Evolutionary conservation across 352 stramenopile genomes (phyloP), one percentile per base, ranked within the genome.

Genomic region (Aphanomyces cochlioides): DNA sequence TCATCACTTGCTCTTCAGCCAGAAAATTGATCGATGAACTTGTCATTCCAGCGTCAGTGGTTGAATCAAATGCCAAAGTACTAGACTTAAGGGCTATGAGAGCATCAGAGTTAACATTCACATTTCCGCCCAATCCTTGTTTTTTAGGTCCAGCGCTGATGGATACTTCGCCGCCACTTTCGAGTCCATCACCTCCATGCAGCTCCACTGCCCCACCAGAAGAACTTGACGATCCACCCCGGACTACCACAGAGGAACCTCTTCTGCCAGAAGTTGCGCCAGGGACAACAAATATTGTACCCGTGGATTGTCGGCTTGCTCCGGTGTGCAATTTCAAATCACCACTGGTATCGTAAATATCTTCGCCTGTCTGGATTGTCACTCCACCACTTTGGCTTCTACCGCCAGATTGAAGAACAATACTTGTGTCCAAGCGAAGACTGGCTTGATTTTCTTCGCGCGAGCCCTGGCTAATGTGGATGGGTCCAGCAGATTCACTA

Each of bases 301-400:
- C 54, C 28, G 54, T 1, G 7, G 39, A 12, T 7, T 41, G 5
- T 1, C 28, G 39, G 54, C 54, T 61, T 40, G 19, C 54, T 0
- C 54, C 54, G 5, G 54, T 61, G 37, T 61, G 54, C 5, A 61
- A 37, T 17, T 61, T 61, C 54, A 61, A 61, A 13, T 37, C 54
- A n/a, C 54, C 54, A 41, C 54, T 61, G 39, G 19, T 19, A 39
- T 39, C 54, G 43, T 19, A 39, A 5, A 61, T 37, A 40, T 40
- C 59, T 8, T 28, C 17, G 41, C 59, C 43, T 10, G 59, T 67
- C 56, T 56, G 59, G 39, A 67, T 67, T n/a, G 8, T 37, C 3
- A 56, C n/a, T 7, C 19, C 12, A 19, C 59, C 59, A 56, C 59
- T 67, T 41, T n/a, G n/a, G 4, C 7, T 6, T 7, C 28, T 41